phyloP scores from a whole-genome alignment of 2,329 filamentous ascomycete species.

The Xylariales sp. region DNA sequence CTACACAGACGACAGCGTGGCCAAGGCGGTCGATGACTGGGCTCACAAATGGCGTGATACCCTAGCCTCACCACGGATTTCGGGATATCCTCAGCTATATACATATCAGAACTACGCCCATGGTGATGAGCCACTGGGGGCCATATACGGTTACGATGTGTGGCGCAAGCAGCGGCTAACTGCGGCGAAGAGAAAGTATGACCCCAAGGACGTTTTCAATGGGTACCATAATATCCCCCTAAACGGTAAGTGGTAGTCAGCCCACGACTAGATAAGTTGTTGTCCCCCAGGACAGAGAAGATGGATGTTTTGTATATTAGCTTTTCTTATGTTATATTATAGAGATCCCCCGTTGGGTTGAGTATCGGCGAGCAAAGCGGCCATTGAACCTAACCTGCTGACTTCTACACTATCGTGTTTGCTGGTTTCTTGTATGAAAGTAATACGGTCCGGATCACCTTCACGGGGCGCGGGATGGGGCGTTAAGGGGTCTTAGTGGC shows the following conservation, averaged over 20 bases:
- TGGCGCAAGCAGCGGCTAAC: conserved; percentile 61
- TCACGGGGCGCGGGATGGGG: no score
- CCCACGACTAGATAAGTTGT: not conserved
- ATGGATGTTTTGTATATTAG: no score
- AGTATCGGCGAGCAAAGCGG: no score
- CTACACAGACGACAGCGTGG: conserved; percentile 38
- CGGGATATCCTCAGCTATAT: conserved; percentile 50
- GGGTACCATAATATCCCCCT: conserved; percentile 10
- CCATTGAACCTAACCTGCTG: no score
- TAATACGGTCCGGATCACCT: no score
- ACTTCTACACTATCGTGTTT: no score
- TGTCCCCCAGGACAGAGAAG: not conserved
- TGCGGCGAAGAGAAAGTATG: conserved; percentile 61
- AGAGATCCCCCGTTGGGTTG: no score
- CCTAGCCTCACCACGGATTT: conserved; percentile 41
- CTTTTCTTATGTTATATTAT: no score
- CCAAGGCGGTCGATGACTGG: conserved; percentile 10
- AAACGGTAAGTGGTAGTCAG: not conserved
- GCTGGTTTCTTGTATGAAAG: no score
- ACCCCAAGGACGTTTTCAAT: conserved; percentile 52
- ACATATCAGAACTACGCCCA: conserved; percentile 65
- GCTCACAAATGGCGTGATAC: conserved; percentile 1
- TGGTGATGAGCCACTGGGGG: conserved; percentile 56
- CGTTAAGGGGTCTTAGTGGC: no score
- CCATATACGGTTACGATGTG: conserved; percentile 61